Base-by-base conservation (phyloP, 768 basidiomycete genomes). In the Lactarius sanguifluus region DNA sequence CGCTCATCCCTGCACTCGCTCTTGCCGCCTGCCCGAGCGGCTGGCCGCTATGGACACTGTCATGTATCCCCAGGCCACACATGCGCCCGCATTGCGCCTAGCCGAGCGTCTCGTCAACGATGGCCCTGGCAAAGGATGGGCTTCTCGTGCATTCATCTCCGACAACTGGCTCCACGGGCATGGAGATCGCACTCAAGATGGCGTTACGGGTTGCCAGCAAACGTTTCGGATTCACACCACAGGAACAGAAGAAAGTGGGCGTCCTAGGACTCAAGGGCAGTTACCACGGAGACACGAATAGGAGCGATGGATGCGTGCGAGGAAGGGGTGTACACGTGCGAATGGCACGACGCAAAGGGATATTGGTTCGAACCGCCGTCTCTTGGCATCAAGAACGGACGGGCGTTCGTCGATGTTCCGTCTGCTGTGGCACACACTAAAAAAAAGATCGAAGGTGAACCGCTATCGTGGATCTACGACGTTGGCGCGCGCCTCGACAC, bases 101-200 rank as follows among this genome's bases (percentile, higher is more conserved):
- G 88, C 94, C 1, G 96, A 98, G 73, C 83, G 85, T 23, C 81
- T 98, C 25, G 76, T 96, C 20, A 75, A 80, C 32, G 73, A 83
- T 30, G 92, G 91, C 1, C 94, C 96, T 4, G 96, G 96, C 0
- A 83, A 82, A 65, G 91, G 89, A 2, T 98, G 96, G 96, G 96
- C 96, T 1, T 83, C 86, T 9, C 85, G 93, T 23, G 96, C 86
- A 3, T 98, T 96, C 78, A 94, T 91, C 77, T 92, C 92, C 6
- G 96, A 98, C 73, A 90, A 98, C 70, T n/a, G 96, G 96, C 16
- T 93, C 94, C 25, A 98, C 96, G 0, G 96, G 88, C 8, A 96
- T 96, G 88, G 96, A 98, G 75, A 89, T 96, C n/a, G 96, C 94
- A 13, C 78, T 98, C 65, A 98, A 98, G 77, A 98, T 98, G 96